Evolutionary conservation across 345 rosid genomes (phyloP), one percentile per base, ranked within the genome.

Genomic region (Firmiana major): DNA sequence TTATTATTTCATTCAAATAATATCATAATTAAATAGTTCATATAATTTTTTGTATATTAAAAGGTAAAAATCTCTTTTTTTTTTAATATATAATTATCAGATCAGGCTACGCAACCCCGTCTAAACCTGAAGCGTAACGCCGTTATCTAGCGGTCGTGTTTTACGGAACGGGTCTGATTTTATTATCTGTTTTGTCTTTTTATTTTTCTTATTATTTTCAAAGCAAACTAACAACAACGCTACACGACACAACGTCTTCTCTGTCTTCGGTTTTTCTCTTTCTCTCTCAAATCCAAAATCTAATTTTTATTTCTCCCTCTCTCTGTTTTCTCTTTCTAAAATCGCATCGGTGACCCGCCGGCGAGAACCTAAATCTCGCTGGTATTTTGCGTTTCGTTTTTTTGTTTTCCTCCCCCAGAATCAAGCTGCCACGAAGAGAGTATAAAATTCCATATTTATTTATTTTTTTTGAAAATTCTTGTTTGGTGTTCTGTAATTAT

Each of bases 351-450:
- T 66, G 81, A 71, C 62, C 55, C 67, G 75, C 87, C 70, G 83
- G 87, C 87, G 89, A 85, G 85, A 87, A 71, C 85, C 63, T 51
- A 70, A 77, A 70, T 85, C 90, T 82, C 79, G 86, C 90, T 87
- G 90, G 81, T 73, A 59, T 55, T 79, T 78, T n/a, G 51, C 58
- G 54, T 68, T 72, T 5, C 16, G 15, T 71, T 53, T 71, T 53
- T 28, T 17, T 45, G 24, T 45, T 24, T 6, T 6, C 10, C 22
- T 2, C 40, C 62, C 5, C 57, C 73, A 31, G 75, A n/a, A 53
- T 71, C 75, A 34, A 71, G 48, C 46, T 34, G 19, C 63, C 19
- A 10, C 57, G 76, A 11, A 70, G 79, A 75, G 57, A 40, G 68
- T 57, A 16, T 46, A n/a, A 62, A 63, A 10, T 17, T n/a, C 15